phyloP scores from a whole-genome alignment of 495 filamentous ascomycete genomes.

The Penicillium coffeae region DNA sequence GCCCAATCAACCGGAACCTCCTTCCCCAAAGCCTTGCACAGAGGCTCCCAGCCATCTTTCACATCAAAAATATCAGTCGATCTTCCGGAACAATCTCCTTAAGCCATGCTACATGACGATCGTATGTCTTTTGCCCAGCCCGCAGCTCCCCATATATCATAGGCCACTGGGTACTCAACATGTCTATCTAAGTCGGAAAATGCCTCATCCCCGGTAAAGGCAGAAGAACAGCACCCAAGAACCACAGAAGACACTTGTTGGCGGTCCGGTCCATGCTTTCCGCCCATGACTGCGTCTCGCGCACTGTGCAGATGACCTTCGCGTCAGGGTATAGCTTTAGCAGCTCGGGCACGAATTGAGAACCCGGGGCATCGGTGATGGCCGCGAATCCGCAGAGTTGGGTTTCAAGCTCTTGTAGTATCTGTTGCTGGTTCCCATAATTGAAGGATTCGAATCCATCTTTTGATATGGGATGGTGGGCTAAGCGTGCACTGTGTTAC shows the following conservation, averaged over 20 bases:
- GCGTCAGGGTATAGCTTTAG: constrained; percentile 27
- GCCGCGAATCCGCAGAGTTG: constrained; percentile 52
- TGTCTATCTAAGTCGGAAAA: constrained; percentile 14
- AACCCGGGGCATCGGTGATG: constrained; percentile 27
- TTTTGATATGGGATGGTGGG: constrained; percentile 15
- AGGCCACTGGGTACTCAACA: constrained; percentile 18
- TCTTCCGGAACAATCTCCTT: constrained; percentile 39
- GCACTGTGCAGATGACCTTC: constrained; percentile 26
- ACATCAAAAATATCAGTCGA: constrained; percentile 43
- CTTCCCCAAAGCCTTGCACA: constrained; percentile 46
- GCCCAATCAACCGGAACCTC: constrained; percentile 31
- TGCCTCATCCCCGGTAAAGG: constrained; percentile 25
- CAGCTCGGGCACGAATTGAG: constrained; percentile 24
- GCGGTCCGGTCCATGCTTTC: constrained; percentile 15
- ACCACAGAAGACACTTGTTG: constrained; percentile 11
- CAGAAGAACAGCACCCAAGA: constrained; percentile 17
- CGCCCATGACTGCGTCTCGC: constrained; percentile 21
- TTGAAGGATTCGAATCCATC: constrained; percentile 18
- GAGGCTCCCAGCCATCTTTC: constrained; percentile 47
- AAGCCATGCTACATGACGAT: constrained; percentile 29
- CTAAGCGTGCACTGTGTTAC: constrained; percentile 25
- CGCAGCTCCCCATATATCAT: constrained; percentile 12
- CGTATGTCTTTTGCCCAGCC: constrained; percentile 9
- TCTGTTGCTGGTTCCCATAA: constrained; percentile 8
- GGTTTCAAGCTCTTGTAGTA: constrained; percentile 61